Evolutionary conservation across 2,329 filamentous ascomycete species (phyloP), one percentile per base, ranked within the genome.

Genomic region (Chaetothyriales sp.): DNA sequence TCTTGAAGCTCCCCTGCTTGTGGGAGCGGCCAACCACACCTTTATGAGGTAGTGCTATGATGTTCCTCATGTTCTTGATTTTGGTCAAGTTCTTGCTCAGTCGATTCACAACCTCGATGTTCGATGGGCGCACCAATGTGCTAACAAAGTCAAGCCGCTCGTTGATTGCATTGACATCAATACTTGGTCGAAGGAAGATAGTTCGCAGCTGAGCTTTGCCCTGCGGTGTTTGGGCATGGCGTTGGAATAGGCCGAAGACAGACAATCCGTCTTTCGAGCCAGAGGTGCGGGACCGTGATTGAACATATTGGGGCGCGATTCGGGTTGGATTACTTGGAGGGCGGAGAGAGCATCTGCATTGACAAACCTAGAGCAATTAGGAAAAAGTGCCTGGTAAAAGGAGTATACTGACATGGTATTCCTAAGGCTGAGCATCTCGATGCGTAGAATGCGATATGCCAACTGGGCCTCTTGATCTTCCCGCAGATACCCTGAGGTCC

Each of bases 241-340:
- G 74, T 53, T 84, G 80, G 55, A 95, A 94, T 0, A 97, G 70
- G 0, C 86, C 89, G 65, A 85, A 95, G 0, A 95, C 70, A 0
- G 87, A 97, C 1, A 92, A 73, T 15, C 81, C 85, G 68, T 94
- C 89, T 65, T 90, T 95, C 0, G 78, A 77, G 18, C 78, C 82
- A 1, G 77, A 80, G 22, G 72, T 75, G 5, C 77, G 2, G 81
- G 79, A 0, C 85, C 85, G 68, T 85, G 83, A 60, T 83, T 85
- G 56, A 90, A 85, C 47, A 78, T 82, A 62, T 88, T 89, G 4
- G 87, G 89, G 65, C 94, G 88, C 9, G 79, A 79, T 64, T 95
- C 89, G 1, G 84, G 81, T 51, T 85, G 83, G 22, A 95, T 74
- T 25, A 98, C 86, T 61, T 95, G 90, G 7, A 98, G 75, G 1